Conservation (phyloP, 2,329 filamentous ascomycete genomes). For the Fusarium marasasianum region DNA sequence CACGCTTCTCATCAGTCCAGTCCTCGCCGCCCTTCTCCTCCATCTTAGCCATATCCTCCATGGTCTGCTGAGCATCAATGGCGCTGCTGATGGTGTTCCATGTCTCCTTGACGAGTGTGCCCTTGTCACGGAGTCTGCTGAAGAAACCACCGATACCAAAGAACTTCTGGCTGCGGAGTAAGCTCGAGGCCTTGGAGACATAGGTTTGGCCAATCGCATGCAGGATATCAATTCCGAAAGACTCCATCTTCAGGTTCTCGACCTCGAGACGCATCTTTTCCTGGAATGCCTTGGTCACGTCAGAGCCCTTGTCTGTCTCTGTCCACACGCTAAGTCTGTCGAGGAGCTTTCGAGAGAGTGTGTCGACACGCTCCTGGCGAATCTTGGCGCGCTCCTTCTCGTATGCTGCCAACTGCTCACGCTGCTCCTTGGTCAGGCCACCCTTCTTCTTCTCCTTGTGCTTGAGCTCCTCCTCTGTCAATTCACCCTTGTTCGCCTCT, state of each 20-base stretch:
- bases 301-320: constrained; percentile 88
- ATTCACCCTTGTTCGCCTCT: constrained; percentile 77
- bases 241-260: constrained; percentile 99
- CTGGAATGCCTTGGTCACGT: constrained; percentile 89
- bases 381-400: constrained; percentile 86
- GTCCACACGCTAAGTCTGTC: constrained; percentile 96
- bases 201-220: constrained; percentile 96
- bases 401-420: constrained; percentile 87
- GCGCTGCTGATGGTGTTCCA: constrained; percentile 98
- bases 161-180: constrained; percentile 96
- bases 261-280: constrained; percentile 95
- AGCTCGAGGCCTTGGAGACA: constrained; percentile 82
- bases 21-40: constrained; percentile 95
- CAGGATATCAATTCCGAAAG: constrained; percentile 93
- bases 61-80: constrained; percentile 96
- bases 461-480: constrained; percentile 64
- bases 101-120: constrained; percentile 94
- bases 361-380: constrained; percentile 89
- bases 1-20: constrained; percentile 97
- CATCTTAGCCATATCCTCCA: constrained; percentile 98
- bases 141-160: constrained; percentile 97
- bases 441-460: constrained; percentile 83
- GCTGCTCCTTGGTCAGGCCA: constrained; percentile 88
- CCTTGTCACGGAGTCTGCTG: constrained; percentile 93
- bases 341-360: constrained; percentile 82